Base-by-base conservation (phyloP, 2,329 filamentous ascomycete genomes). In the Teratosphaeria gauchensis region DNA sequence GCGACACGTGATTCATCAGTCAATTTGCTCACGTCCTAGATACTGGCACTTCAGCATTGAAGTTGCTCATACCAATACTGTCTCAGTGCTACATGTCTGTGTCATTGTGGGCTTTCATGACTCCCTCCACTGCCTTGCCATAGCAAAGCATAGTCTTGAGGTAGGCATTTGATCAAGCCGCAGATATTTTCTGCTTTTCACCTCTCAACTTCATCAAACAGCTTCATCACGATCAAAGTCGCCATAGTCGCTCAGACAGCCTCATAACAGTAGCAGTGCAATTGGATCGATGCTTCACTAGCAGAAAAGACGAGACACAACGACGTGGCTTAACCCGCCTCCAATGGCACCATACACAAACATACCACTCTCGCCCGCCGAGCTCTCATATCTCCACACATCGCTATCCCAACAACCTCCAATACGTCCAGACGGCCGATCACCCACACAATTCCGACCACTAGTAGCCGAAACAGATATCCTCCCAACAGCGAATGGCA, bases 381-480 rank as follows among this genome's bases (percentile, higher is more conserved):
- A 99, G 78, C 89, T 99, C 69, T 91, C 92, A 67, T 99, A 96
- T 78, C 85, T 97, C 56, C 90, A 95, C 80, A 85, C 84, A 64
- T 92, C 92, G 5, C 90, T 99, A 69, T 82, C 85, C 7, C 86
- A 92, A 61, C 77, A 76, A 51, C 91, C 91, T 11, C 91, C 94
- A 21, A 88, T 97, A 72, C 91, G 94, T 28, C 89, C 92, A 24
- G 94, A 99, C 74, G 89, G 88, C 63, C 89, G 92, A 69, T 77
- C 84, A 19, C 79, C 90, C 21, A 89, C 85, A 35, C 90, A 96
- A 74, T 97, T 97, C 79, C 89, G 94, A 3, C 90, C 92, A 0
- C 79, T 99, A 59, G 84, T 88, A 19, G 94, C 94, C 60, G 94
- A 99, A 77, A 91, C 89, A 57, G 89, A 90, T 59, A 89, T 97